These are phyloP conservation scores for Cercospora nicotianae DNA, from an alignment of 2,329 filamentous ascomycete genomes.

Conservation along the genomic window DNA sequence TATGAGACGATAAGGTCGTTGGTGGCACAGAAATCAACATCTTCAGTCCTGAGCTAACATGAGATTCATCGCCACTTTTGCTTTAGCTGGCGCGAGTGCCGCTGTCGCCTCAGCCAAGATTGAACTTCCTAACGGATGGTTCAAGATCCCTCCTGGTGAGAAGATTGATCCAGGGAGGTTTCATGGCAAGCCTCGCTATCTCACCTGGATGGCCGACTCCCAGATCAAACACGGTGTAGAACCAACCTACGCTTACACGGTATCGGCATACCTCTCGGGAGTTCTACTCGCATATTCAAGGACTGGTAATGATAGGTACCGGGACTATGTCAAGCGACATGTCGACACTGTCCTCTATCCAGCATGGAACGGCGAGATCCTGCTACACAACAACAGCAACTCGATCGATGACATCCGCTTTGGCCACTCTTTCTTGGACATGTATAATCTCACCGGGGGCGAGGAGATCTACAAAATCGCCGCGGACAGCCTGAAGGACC, in stretches of 20 bases:
- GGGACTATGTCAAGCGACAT: constrained; percentile 48
- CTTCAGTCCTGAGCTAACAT: neutral
- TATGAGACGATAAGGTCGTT: neutral
- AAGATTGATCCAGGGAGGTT: neutral
- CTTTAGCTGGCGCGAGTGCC: neutral
- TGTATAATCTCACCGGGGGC: constrained; percentile 23
- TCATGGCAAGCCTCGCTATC: constrained; percentile 17
- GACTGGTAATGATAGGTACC: constrained; percentile 28
- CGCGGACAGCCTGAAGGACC: constrained; percentile 25
- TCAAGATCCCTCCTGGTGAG: constrained; percentile 7
- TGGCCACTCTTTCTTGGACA: constrained; percentile 31
- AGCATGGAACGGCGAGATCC: constrained; percentile 33
- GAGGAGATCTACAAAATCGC: constrained; percentile 22
- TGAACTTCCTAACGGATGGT: constrained; percentile 15
- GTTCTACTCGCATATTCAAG: constrained; percentile 27
- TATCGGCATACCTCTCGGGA: constrained; percentile 28
- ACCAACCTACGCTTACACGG: constrained; percentile 28
- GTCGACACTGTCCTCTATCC: constrained; percentile 47
- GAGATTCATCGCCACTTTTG: neutral
- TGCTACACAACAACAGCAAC: constrained; percentile 19
- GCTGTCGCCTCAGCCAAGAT: constrained; percentile 1
- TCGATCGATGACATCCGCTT: constrained; percentile 22
- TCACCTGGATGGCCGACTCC: constrained; percentile 32
- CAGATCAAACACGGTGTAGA: constrained; percentile 32
- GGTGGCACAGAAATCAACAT: neutral